These are phyloP conservation scores for Linanthus parryae DNA, from an alignment of 148 eudicot species.

Conservation along the genomic window DNA sequence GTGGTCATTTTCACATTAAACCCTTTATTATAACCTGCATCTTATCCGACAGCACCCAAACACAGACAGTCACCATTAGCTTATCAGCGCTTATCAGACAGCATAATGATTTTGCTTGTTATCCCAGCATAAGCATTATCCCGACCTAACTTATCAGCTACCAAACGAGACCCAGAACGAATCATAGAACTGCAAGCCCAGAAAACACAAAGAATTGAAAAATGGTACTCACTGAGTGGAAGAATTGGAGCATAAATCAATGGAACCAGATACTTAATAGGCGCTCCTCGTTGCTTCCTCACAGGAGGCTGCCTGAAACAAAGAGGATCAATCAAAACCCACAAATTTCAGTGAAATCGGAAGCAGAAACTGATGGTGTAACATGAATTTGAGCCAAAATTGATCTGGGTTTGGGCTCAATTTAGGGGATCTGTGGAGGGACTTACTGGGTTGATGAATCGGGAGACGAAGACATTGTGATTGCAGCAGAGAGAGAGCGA, in stretches of 20 bases:
- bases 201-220: too few relatives aligned
- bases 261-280: slow-evolving; percentile 54
- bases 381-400: not conserved
- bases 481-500: not conserved
- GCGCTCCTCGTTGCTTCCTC: slow-evolving; percentile 46
- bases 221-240: slow-evolving; percentile 68
- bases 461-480: slow-evolving; percentile 36
- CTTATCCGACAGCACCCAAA: too few relatives aligned
- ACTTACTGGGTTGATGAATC: slow-evolving; percentile 42
- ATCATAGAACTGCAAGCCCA: too few relatives aligned
- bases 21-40: too few relatives aligned
- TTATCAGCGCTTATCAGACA: too few relatives aligned
- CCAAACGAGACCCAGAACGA: too few relatives aligned
- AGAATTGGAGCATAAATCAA: slow-evolving; percentile 89
- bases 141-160: too few relatives aligned
- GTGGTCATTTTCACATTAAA: too few relatives aligned
- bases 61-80: too few relatives aligned
- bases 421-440: not conserved
- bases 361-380: not conserved
- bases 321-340: not conserved
- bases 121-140: too few relatives aligned
- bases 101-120: too few relatives aligned
- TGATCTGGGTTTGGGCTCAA: not conserved
- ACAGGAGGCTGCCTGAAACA: slow-evolving; percentile 25
- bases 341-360: not conserved